Evolutionary conservation across 2,329 filamentous ascomycete species (phyloP).

Genomic region (Aureobasidium sp.): DNA sequence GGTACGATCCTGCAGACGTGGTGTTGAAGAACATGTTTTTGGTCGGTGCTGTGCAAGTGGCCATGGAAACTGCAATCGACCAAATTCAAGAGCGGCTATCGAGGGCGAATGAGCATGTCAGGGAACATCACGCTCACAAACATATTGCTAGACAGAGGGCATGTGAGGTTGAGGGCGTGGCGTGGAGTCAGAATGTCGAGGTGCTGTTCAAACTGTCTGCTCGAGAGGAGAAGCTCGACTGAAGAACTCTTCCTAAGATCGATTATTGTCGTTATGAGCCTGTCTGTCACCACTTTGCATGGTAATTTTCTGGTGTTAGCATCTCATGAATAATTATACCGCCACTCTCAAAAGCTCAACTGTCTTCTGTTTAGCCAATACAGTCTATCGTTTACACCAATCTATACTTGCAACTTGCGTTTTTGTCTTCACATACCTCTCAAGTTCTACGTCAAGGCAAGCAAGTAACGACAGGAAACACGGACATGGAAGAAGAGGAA

Average conservation of each 20-base stretch:
- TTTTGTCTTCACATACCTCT: no score
- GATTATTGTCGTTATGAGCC: no score
- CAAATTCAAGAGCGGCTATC: background rate
- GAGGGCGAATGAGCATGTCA: background rate
- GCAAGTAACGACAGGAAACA: no score
- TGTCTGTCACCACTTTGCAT: no score
- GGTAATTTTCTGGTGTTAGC: no score
- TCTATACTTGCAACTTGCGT: no score
- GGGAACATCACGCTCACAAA: background rate
- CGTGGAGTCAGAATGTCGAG: background rate
- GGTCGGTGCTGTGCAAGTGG: background rate
- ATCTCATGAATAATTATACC: no score
- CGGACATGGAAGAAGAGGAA: no score
- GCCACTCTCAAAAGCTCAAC: no score
- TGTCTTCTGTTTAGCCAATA: no score
- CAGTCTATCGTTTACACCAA: no score
- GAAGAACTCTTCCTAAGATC: background rate
- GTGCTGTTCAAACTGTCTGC: background rate
- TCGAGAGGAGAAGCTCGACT: background rate
- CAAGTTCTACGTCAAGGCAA: no score
- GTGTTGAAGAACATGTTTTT: slow-evolving; percentile 8
- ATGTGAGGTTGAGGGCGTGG: background rate
- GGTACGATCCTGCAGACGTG: background rate
- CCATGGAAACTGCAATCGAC: slow-evolving; percentile 2
- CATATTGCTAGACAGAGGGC: background rate